Conservation (phyloP, 2,329 filamentous ascomycete genomes). For the Trichoderma sp. region DNA sequence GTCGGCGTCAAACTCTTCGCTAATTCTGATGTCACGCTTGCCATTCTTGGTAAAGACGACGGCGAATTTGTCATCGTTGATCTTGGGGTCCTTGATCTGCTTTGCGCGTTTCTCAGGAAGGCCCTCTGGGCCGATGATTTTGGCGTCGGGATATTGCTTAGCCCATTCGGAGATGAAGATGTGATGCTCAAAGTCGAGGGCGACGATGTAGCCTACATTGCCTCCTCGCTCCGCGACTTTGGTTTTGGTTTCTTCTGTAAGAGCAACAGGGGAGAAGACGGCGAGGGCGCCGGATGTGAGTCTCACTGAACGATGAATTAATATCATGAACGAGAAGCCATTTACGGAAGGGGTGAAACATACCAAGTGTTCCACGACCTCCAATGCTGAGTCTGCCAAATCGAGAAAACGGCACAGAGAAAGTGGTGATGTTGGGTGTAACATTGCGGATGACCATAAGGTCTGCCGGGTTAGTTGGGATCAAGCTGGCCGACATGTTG, state of each 20-base stretch:
- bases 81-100: constrained; percentile 38
- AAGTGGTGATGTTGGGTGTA: constrained; percentile 72
- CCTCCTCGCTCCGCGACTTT: constrained; percentile 64
- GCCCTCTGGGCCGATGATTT: constrained; percentile 77
- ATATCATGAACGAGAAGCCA: background rate
- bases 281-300: constrained; percentile 74
- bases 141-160: constrained; percentile 70
- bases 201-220: constrained; percentile 77
- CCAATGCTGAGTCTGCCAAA: constrained; percentile 79
- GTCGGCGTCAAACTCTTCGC: constrained; percentile 77
- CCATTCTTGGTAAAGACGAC: constrained; percentile 64
- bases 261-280: constrained; percentile 86
- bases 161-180: constrained; percentile 88
- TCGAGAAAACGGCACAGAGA: constrained; percentile 80
- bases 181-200: constrained; percentile 90
- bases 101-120: constrained; percentile 75
- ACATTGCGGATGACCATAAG: constrained; percentile 89
- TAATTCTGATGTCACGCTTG: constrained; percentile 53
- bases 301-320: constrained; percentile 53
- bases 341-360: constrained; percentile 24
- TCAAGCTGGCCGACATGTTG: constrained; percentile 60
- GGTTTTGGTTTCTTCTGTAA: constrained; percentile 69
- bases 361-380: constrained; percentile 81
- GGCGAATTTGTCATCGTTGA: constrained; percentile 56
- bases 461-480: constrained; percentile 68